phyloP scores from a whole-genome alignment of 2,329 filamentous ascomycete species.

The Huntiella savannae region DNA sequence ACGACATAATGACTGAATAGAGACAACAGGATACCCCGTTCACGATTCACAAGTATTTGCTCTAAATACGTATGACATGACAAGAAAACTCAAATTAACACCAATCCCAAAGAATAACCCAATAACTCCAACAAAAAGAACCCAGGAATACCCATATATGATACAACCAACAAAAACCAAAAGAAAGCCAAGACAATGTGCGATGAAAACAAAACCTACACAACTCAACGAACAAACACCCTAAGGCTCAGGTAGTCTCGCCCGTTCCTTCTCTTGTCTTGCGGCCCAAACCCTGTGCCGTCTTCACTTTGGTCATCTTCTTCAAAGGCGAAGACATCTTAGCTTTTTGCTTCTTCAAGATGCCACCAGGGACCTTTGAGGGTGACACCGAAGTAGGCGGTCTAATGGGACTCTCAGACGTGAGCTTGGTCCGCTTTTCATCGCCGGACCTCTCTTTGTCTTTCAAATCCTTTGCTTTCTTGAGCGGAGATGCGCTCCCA shows the following conservation, averaged over 20 bases:
- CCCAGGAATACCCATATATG: not conserved
- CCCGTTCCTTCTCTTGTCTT: slow-evolving; percentile 32
- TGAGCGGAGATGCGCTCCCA: slow-evolving; percentile 15
- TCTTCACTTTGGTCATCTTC: slow-evolving; percentile 19
- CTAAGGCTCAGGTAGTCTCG: slow-evolving; percentile 22
- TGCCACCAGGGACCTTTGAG: slow-evolving; percentile 7
- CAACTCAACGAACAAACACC: too few relatives aligned
- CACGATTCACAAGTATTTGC: not conserved
- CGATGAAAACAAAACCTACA: too few relatives aligned
- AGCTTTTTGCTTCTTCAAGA: slow-evolving; percentile 26
- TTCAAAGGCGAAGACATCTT: slow-evolving; percentile 11
- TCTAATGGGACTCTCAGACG: slow-evolving; percentile 15
- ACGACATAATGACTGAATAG: too few relatives aligned
- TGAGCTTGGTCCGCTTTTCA: slow-evolving; percentile 19
- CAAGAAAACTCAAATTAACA: slow-evolving; percentile 9
- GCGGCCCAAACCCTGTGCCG: slow-evolving; percentile 15
- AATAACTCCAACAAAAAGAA: slow-evolving; percentile 13
- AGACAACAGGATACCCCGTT: too few relatives aligned
- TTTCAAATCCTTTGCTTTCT: slow-evolving; percentile 20
- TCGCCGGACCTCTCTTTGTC: slow-evolving; percentile 39
- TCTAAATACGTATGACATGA: not conserved
- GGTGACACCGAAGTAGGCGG: slow-evolving; percentile 22
- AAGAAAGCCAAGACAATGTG: slow-evolving; percentile 17
- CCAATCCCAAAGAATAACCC: slow-evolving; percentile 7
- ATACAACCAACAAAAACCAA: not conserved